These are phyloP conservation scores for Tylopilus rubrobrunneus DNA, from an alignment of 768 basidiomycete genomes.

Conservation along the genomic window DNA sequence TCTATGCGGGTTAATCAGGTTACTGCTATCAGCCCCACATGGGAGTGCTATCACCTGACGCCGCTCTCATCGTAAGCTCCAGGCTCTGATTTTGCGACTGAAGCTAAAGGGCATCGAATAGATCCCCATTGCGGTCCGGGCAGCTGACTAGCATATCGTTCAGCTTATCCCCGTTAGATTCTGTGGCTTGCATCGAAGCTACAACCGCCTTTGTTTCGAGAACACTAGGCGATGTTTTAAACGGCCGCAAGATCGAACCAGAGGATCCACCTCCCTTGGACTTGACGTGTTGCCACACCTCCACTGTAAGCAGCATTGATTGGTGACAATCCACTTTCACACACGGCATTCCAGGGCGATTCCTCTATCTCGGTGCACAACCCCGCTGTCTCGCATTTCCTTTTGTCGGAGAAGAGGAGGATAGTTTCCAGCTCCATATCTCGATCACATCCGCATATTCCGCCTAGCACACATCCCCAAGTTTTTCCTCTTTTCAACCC, in stretches of 20 bases:
- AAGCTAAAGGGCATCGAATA: constrained; percentile 23
- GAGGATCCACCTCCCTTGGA: constrained; percentile 51
- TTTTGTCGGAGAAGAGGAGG: constrained; percentile 50
- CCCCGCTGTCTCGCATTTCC: constrained; percentile 36
- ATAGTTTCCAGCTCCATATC: constrained; percentile 34
- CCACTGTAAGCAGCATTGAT: constrained; percentile 36
- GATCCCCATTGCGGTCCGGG: constrained; percentile 41
- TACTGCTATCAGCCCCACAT: constrained; percentile 62
- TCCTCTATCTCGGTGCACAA: constrained; percentile 16
- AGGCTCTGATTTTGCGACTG: not conserved
- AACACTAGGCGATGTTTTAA: constrained; percentile 49
- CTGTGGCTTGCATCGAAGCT: constrained; percentile 36
- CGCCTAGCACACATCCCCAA: constrained; percentile 41
- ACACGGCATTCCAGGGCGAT: constrained; percentile 8
- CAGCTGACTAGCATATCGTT: constrained; percentile 48
- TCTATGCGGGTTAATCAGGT: constrained; percentile 54
- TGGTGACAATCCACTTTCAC: not conserved
- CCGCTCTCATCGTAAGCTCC: constrained; percentile 42
- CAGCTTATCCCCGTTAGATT: constrained; percentile 37
- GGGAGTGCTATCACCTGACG: constrained; percentile 49
- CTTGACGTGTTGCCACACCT: constrained; percentile 46
- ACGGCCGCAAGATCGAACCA: constrained; percentile 38
- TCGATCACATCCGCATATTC: constrained; percentile 53
- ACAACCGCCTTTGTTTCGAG: constrained; percentile 48
- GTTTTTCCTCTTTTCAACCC: constrained; percentile 86